Percentiles rank a stretch among this genome's conserved stretches.
Conservation (phyloP, 257 asterid genomes). For the Galeopsis tetrahit region DNA sequence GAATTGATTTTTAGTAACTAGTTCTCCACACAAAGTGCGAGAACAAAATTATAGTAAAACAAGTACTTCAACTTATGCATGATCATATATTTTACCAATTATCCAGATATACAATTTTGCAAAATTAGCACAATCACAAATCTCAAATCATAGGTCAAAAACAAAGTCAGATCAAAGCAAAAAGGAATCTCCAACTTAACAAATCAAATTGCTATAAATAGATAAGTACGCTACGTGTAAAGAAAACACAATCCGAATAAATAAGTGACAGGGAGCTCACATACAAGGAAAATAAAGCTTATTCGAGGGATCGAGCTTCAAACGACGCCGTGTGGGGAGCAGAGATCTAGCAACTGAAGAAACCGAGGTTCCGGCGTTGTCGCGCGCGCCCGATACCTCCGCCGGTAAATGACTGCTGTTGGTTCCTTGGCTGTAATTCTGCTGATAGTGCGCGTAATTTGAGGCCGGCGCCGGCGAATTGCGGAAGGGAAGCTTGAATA, state of each 20-base stretch:
- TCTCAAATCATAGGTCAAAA: neutral
- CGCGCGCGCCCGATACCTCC: constrained; percentile 66
- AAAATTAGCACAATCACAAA: neutral
- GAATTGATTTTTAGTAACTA: neutral
- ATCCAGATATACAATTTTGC: neutral
- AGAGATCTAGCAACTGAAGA: constrained; percentile 91
- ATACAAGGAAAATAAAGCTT: constrained; percentile 90
- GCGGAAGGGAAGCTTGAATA: constrained; percentile 84
- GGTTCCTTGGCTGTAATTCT: constrained; percentile 57
- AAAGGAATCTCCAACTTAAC: neutral
- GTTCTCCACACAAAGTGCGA: neutral
- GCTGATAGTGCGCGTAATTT: constrained; percentile 47
- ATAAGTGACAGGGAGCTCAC: constrained; percentile 22
- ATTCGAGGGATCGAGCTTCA: constrained; percentile 92
- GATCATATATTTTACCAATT: neutral
- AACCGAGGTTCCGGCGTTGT: constrained; percentile 60
- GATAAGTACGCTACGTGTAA: neutral
- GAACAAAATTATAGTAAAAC: neutral
- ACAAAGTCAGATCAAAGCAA: neutral
- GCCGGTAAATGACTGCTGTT: constrained; percentile 46
- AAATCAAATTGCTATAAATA: neutral
- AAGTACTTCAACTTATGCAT: neutral
- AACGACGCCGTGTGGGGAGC: constrained; percentile 83
- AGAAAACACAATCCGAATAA: neutral
- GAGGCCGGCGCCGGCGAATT: constrained; percentile 53